A percentile compares a stretch with the other conserved stretches of the same genome.
phyloP scores from a whole-genome alignment of 805 yeast species.

The Candida tammaniensis region DNA sequence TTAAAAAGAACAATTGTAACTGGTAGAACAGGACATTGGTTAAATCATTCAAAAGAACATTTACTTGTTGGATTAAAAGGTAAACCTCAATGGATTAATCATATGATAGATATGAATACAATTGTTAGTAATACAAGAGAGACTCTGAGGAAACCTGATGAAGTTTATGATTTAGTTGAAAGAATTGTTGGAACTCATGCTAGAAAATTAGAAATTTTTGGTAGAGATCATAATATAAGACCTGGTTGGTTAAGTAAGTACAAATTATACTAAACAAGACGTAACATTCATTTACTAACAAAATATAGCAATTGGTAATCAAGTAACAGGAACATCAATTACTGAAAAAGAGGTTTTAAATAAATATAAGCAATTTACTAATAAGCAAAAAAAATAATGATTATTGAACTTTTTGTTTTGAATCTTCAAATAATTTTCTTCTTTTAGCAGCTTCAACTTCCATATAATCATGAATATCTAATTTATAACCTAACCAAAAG shows the following conservation, averaged over 20 bases:
- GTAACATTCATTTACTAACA: conserved; percentile 15
- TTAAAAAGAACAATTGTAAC: conserved; percentile 86
- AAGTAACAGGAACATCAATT: conserved; percentile 57
- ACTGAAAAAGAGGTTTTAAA: conserved; percentile 55
- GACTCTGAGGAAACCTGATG: conserved; percentile 89
- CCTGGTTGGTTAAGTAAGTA: conserved; percentile 75
- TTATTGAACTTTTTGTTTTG: conserved; percentile 1
- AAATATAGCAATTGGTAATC: conserved; percentile 72
- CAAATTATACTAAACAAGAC: neutral
- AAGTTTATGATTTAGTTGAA: conserved; percentile 79
- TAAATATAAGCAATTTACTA: conserved; percentile 30
- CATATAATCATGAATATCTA: conserved; percentile 49
- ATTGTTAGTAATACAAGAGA: conserved; percentile 84
- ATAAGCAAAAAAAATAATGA: conserved; percentile 4
- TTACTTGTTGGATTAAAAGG: conserved; percentile 84
- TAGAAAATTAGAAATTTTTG: conserved; percentile 84
- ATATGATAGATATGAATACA: conserved; percentile 67
- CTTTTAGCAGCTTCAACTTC: conserved; percentile 40
- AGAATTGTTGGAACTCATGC: conserved; percentile 75
- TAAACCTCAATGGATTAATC: conserved; percentile 65
- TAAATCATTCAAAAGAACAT: conserved; percentile 93
- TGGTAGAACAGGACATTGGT: conserved; percentile 96
- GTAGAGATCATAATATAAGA: conserved; percentile 79
- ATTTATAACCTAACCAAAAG: conserved; percentile 62
- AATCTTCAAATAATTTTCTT: conserved; percentile 7